Conservation (phyloP, 1,284 basidiomycete species). For the Trichosporon sp. region DNA sequence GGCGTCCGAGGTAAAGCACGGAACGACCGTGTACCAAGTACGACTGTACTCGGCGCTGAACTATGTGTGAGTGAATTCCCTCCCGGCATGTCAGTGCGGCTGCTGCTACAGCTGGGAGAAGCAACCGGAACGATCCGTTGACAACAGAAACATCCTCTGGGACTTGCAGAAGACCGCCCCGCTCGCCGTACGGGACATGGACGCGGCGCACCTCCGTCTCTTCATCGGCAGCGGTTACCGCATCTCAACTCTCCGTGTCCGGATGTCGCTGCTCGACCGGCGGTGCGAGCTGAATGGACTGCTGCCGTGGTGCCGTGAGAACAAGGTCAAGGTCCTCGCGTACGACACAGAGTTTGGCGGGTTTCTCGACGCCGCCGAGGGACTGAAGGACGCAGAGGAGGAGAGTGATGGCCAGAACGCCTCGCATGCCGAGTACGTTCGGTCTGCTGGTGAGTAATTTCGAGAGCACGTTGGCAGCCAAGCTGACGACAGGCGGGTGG, state of each 20-base stretch:
- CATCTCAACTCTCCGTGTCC: conserved; percentile 34
- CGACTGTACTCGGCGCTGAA: conserved; percentile 9
- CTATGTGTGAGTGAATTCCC: background rate
- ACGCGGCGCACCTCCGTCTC: conserved; percentile 32
- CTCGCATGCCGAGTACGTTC: conserved; percentile 31
- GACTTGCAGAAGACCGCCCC: conserved; percentile 18
- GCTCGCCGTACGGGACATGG: conserved; percentile 34
- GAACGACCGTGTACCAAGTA: background rate
- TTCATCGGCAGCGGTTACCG: conserved; percentile 29
- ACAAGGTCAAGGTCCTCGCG: conserved; percentile 31
- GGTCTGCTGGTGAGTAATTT: conserved; percentile 30
- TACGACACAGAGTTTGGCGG: conserved; percentile 34
- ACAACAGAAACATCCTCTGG: conserved; percentile 12
- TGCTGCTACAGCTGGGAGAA: too few species aligned
- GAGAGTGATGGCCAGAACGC: conserved; percentile 21
- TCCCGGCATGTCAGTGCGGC: too few species aligned
- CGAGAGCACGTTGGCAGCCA: too few species aligned
- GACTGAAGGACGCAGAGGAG: background rate
- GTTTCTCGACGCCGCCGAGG: conserved; percentile 28
- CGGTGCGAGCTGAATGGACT: conserved; percentile 31
- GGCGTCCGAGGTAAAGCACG: background rate
- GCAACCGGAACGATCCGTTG: background rate
- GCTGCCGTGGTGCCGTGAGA: conserved; percentile 24
- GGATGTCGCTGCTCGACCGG: conserved; percentile 34
- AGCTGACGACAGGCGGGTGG: conserved; percentile 32